Percentiles rank a stretch among this genome's conserved stretches.
phyloP scores from a whole-genome alignment of 2,329 filamentous ascomycete species.

The Colletotrichum brevisporum region DNA sequence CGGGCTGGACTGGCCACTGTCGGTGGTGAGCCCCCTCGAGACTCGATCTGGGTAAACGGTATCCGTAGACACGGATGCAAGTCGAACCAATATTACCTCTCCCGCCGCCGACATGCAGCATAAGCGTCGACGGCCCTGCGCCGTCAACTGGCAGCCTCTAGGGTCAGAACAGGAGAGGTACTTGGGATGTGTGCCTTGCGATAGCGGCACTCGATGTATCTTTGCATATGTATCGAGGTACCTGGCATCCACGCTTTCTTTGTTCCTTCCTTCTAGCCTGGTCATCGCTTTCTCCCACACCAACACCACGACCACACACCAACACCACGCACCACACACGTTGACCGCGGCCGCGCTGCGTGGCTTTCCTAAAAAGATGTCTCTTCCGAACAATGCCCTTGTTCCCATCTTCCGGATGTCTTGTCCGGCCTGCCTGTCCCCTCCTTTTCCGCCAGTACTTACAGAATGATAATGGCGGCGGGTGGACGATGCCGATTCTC shows the following conservation, averaged over 20 bases:
- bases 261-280: slow-evolving; percentile 8
- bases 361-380: slow-evolving; percentile 30
- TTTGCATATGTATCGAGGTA: not conserved
- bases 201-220: not conserved
- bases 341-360: slow-evolving; percentile 14
- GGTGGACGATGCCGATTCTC: too few species aligned
- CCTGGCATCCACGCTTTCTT: slow-evolving; percentile 10
- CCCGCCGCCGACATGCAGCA: slow-evolving; percentile 34
- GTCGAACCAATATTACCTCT: slow-evolving; percentile 9
- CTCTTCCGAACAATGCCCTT: slow-evolving; percentile 35
- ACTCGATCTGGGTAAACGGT: too few species aligned
- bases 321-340: slow-evolving; percentile 16
- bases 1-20: too few species aligned
- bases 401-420: slow-evolving; percentile 9
- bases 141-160: not conserved
- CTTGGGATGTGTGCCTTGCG: not conserved
- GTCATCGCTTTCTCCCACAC: not conserved
- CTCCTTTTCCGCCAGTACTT: too few species aligned
- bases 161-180: not conserved
- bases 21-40: too few species aligned
- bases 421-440: not conserved
- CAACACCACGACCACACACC: too few species aligned
- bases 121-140: slow-evolving; percentile 18
- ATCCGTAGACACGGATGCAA: too few species aligned
- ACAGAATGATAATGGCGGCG: too few species aligned